phyloP scores from a whole-genome alignment of 2,329 filamentous ascomycete species.

The Cladophialophora exuberans region DNA sequence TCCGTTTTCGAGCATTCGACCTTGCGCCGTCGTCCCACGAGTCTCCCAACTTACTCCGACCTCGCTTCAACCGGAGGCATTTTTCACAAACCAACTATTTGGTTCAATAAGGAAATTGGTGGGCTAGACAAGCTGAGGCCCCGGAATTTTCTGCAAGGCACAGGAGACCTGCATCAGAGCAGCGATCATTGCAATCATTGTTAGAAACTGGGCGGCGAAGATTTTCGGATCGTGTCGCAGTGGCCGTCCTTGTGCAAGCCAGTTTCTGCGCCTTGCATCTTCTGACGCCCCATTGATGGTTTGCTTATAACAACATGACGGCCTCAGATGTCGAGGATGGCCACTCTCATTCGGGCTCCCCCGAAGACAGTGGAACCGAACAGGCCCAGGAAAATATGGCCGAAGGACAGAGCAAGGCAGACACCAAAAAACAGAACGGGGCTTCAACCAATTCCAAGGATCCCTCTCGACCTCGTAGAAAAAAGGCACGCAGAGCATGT shows the following conservation, averaged over 20 bases:
- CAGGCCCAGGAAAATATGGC: slow-evolving; percentile 43
- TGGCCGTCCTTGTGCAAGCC: slow-evolving; percentile 24
- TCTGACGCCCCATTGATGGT: slow-evolving; percentile 26
- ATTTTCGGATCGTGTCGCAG: slow-evolving; percentile 20
- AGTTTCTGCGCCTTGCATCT: slow-evolving; percentile 20
- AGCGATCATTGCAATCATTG: slow-evolving; percentile 14
- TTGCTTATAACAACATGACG: slow-evolving; percentile 39
- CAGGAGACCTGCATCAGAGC: slow-evolving; percentile 10
- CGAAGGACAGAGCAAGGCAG: slow-evolving; percentile 44
- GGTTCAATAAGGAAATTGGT: slow-evolving; percentile 10
- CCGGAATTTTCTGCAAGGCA: slow-evolving; percentile 11
- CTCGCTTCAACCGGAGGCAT: slow-evolving; percentile 2
- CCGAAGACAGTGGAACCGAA: slow-evolving; percentile 43
- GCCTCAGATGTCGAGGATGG: slow-evolving; percentile 42
- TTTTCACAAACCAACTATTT: slow-evolving; percentile 10
- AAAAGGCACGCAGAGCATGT: slow-evolving; percentile 94
- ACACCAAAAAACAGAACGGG: slow-evolving; percentile 62
- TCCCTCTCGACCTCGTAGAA: slow-evolving; percentile 82
- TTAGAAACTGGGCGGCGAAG: slow-evolving; percentile 8
- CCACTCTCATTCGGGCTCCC: slow-evolving; percentile 39
- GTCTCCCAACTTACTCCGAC: not conserved
- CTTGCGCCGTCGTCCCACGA: slow-evolving; percentile 19
- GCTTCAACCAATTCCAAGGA: slow-evolving; percentile 70
- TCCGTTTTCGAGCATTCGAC: slow-evolving; percentile 6
- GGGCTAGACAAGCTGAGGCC: slow-evolving; percentile 4